Evolutionary conservation across 176 grass and related monocot genomes (phyloP), one percentile per base, ranked within the genome.

Genomic region (Leersia perrieri): DNA sequence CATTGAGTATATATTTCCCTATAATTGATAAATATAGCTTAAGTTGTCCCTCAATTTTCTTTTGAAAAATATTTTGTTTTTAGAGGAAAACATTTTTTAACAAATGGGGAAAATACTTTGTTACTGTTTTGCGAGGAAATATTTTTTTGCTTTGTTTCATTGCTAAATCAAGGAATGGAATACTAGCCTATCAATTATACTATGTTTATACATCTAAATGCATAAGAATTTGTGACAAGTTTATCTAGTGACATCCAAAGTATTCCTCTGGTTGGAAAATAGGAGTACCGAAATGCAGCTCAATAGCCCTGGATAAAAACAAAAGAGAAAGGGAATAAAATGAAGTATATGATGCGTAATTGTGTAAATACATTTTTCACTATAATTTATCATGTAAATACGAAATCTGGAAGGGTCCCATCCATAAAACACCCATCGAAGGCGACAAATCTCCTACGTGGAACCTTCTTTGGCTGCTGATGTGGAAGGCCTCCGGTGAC

Each of bases 401-500:
- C 4, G 1, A 16, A 11, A 4, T 72, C 25, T 51, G 12, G 30
- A 14, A n/a, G 68, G 75, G 67, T 53, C 57, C 11, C 25, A 18
- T 12, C 30, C 6, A 11, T 4, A 51, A 85, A 72, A 30, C 15
- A 8, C 1, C 4, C 4, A 28, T 28, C 4, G 9, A 60, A 4
- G 40, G 39, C 14, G 3, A 5, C 55, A 3, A 42, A 51, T 20
- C 49, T 68, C 40, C 67, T 73, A 73, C 75, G 68, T 73, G 74
- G 84, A 80, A 86, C 68, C 68, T 80, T 86, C 83, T 38, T n/a
- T 23, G 2, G n/a, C 67, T n/a, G 31, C 15, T 40, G 30, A 85
- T 74, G 66, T 85, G 75, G 13, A 32, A 55, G 31, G 40, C 57
- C 40, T 26, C 67, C 11, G 69, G 25, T 41, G 42, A 75, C 72